Percentiles rank a stretch among this genome's conserved stretches.
These are phyloP conservation scores for Penstemon newberryi DNA, from an alignment of 257 asterid genomes.

Conservation along the genomic window DNA sequence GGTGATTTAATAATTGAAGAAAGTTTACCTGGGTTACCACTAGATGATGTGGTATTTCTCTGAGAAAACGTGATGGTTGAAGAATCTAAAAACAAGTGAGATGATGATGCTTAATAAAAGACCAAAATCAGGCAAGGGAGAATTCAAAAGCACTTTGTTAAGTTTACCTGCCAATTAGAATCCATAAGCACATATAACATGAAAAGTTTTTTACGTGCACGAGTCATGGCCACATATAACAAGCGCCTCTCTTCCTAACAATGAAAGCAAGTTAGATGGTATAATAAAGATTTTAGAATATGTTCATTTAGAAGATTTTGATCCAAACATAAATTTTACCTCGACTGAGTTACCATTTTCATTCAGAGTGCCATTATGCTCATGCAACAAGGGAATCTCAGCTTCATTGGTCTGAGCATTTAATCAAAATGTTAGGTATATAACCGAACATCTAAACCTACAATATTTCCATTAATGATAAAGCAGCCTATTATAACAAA, in stretches of 20 bases:
- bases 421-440: constrained; percentile 33
- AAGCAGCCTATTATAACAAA: constrained; percentile 20
- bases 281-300: constrained; percentile 8
- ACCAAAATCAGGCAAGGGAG: constrained; percentile 21
- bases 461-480: constrained; percentile 6
- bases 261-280: constrained; percentile 30
- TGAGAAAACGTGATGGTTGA: constrained; percentile 92
- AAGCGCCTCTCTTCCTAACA: constrained; percentile 92
- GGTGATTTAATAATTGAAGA: constrained; percentile 15
- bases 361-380: constrained; percentile 59
- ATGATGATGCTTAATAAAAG: constrained; percentile 28
- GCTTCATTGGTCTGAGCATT: constrained; percentile 77
- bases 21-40: constrained; percentile 61
- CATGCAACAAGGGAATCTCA: constrained; percentile 94
- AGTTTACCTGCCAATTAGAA: constrained; percentile 89
- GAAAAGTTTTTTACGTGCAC: constrained; percentile 79
- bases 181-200: constrained; percentile 74
- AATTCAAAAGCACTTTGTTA: constrained; percentile 26
- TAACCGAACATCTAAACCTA: constrained; percentile 18
- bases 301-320: constrained; percentile 3
- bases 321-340: constrained; percentile 45
- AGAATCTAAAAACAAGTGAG: constrained; percentile 60
- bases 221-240: constrained; percentile 93
- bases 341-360: constrained; percentile 68
- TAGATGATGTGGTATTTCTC: constrained; percentile 86